Evolutionary conservation across 129 eudicot genomes (phyloP).

Genomic region (Tagetes erecta): DNA sequence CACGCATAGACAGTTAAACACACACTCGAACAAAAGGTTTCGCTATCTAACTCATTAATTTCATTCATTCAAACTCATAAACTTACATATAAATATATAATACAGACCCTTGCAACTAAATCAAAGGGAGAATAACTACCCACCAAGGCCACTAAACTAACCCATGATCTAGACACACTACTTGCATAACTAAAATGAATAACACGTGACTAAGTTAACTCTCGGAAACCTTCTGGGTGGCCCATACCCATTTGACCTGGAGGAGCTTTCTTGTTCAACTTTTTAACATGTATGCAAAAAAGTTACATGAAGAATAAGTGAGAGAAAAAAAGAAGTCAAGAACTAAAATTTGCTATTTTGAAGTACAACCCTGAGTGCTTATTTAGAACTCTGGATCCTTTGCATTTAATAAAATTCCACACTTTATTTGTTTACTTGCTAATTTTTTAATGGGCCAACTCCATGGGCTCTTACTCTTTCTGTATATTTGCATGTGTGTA

Average conservation of each 20-base stretch:
- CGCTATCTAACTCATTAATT: too few species aligned
- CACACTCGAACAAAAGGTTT: too few species aligned
- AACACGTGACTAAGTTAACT: too few species aligned
- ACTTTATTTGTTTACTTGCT: not conserved
- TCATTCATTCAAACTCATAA: too few species aligned
- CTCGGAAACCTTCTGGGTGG: too few species aligned
- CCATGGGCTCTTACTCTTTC: not conserved
- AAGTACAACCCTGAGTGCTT: not conserved
- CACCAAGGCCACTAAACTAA: too few species aligned
- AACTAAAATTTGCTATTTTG: not conserved
- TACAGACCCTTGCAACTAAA: too few species aligned
- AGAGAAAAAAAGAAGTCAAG: not conserved
- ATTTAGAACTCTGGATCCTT: not conserved
- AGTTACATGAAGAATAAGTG: not conserved
- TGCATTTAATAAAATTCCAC: conserved; percentile 3
- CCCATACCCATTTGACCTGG: not conserved
- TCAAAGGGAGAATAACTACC: too few species aligned
- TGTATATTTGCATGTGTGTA: conserved; percentile 31
- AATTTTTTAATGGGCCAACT: not conserved
- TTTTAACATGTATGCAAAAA: not conserved
- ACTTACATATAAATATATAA: too few species aligned
- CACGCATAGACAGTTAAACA: too few species aligned
- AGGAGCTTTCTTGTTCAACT: not conserved
- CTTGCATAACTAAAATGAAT: too few species aligned
- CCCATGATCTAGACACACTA: too few species aligned